phyloP scores from a whole-genome alignment of 495 filamentous ascomycete species.

The Massariosphaeria phaeospora region DNA sequence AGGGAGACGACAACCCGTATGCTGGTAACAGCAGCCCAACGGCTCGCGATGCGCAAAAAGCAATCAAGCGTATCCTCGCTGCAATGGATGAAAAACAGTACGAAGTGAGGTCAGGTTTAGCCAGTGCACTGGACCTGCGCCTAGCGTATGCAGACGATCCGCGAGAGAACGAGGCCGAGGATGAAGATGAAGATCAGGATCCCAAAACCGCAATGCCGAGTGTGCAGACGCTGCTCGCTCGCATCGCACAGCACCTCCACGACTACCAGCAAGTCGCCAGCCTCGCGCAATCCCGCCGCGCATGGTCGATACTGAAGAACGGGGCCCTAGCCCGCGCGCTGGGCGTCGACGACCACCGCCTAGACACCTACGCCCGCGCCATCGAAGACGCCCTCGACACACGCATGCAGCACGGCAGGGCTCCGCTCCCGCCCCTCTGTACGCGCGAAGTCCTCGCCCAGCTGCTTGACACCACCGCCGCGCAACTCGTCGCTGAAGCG shows the following conservation, averaged over 20 bases:
- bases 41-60: neutral
- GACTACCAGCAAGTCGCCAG: neutral
- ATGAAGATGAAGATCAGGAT: neutral
- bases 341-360: neutral
- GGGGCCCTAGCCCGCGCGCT: constrained; percentile 12
- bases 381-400: constrained; percentile 9
- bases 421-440: neutral
- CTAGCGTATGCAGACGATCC: neutral
- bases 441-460: constrained; percentile 11
- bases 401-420: constrained; percentile 3
- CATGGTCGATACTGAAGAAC: constrained; percentile 10
- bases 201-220: no score
- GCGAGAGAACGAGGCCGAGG: neutral
- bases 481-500: neutral
- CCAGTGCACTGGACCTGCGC: neutral
- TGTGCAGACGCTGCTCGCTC: neutral
- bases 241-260: neutral
- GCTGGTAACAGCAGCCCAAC: neutral
- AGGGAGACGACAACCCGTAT: no score
- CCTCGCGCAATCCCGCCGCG: constrained; percentile 1
- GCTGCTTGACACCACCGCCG: constrained; percentile 1
- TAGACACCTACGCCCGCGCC: neutral
- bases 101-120: neutral
- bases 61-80: neutral
- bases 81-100: neutral